Base-by-base conservation (phyloP, 1,139 yeast genomes). In the Ogataea hybrid region DNA sequence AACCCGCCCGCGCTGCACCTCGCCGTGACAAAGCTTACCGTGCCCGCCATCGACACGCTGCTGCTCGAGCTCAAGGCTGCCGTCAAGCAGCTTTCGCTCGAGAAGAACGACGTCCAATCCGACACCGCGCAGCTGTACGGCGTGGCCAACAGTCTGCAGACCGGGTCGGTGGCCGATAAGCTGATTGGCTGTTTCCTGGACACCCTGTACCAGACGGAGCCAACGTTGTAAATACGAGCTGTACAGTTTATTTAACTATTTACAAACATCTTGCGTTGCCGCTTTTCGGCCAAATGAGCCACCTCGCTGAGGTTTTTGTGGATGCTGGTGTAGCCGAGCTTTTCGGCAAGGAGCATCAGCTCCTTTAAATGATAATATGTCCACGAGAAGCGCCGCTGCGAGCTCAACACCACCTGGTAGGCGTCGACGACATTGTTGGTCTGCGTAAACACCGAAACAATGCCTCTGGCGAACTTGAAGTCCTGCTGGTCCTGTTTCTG, bases 51-150 rank as follows among this genome's bases (percentile, higher is more conserved):
- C 25, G 84, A 79, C 44, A 81, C 78, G 27, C 71, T 92, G 52
- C 66, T 85, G 23, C 52, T 56, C 0, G 87, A 79, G 46, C 67
- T 92, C 42, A 70, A 72, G 37, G 63, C 55, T 0, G 62, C 75
- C 12, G 78, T 84, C 2, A 54, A 58, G 16, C 76, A 71, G 33
- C 46, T 58, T 12, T 39, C 46, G 14, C 46, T 27, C 9, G 54
- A 62, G 2, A 53, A 60, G 6, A 53, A 63, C 36, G 64, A 65
- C 2, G 62, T 69, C 14, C 71, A 73, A 25, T 65, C 84, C 33
- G 85, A 79, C 44, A 87, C 95, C 3, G 92, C 96, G 16, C 95
- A 94, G 1, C 61, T 92, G 41, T 92, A 92, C 58, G 97, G 98
- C 51, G 95, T 90, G 37, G 97, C 97, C 1, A 97, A 96, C 6